These are phyloP conservation scores for Trichosporon coremiiforme DNA, from an alignment of 1,284 basidiomycete species.

Conservation along the genomic window DNA sequence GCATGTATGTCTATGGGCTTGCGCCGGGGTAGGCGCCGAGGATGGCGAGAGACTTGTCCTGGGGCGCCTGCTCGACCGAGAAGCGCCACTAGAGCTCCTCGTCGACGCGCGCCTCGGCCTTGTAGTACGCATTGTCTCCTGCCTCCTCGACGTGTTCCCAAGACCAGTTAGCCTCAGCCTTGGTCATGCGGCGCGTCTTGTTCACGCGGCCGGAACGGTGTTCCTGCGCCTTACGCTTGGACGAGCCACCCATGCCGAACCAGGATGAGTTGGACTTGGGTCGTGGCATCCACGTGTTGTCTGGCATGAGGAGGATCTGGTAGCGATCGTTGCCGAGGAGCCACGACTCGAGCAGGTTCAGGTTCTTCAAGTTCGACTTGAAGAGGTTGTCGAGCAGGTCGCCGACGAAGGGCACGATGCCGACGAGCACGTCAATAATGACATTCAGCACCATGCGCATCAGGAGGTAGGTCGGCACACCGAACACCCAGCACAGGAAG, in stretches of 20 bases:
- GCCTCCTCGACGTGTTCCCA: slow-evolving; percentile 5
- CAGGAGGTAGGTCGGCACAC: slow-evolving; percentile 41
- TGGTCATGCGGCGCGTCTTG: slow-evolving; percentile 17
- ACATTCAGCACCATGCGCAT: slow-evolving; percentile 54
- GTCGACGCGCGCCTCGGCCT: slow-evolving; percentile 14
- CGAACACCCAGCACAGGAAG: slow-evolving; percentile 53
- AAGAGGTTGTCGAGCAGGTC: slow-evolving; percentile 57
- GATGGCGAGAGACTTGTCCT: neutral
- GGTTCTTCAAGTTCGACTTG: slow-evolving; percentile 56
- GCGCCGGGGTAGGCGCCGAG: neutral
- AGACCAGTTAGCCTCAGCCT: slow-evolving; percentile 6
- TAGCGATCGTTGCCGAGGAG: slow-evolving; percentile 44
- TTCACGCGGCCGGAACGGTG: slow-evolving; percentile 2
- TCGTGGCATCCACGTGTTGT: slow-evolving; percentile 23
- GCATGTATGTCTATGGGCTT: neutral
- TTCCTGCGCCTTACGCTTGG: slow-evolving; percentile 16
- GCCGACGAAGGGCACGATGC: slow-evolving; percentile 53
- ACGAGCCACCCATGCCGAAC: slow-evolving; percentile 14
- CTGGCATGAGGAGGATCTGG: slow-evolving; percentile 56
- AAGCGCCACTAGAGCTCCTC: slow-evolving; percentile 8
- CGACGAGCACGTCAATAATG: slow-evolving; percentile 49
- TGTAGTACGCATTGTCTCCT: slow-evolving; percentile 13
- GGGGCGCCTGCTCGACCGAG: neutral
- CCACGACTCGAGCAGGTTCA: slow-evolving; percentile 50
- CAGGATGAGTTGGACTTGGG: neutral